A percentile compares a stretch with the other conserved stretches of the same genome.
phyloP scores from a whole-genome alignment of 306 rosid species.

The Comarum palustre region DNA sequence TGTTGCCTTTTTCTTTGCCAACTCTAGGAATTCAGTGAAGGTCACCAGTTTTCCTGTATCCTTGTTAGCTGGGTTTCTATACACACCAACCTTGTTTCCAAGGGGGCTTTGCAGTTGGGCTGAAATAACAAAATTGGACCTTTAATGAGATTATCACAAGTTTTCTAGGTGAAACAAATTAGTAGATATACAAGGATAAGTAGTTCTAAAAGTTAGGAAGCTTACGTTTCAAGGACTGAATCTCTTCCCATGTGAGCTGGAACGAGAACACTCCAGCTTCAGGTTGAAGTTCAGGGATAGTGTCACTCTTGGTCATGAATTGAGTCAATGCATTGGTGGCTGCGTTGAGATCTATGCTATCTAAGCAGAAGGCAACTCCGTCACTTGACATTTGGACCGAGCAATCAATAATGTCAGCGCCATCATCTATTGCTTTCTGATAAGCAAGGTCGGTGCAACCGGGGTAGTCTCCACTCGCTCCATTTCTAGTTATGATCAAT shows the following conservation, averaged over 20 bases:
- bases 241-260: slow-evolving; percentile 79
- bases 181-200: background rate
- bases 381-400: slow-evolving; percentile 87
- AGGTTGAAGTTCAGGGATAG: slow-evolving; percentile 63
- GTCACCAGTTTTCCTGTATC: slow-evolving; percentile 57
- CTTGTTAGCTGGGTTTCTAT: slow-evolving; percentile 72
- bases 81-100: background rate
- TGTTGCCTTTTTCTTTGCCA: slow-evolving; percentile 73
- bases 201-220: background rate
- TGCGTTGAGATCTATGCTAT: slow-evolving; percentile 39
- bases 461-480: slow-evolving; percentile 82
- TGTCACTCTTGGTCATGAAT: slow-evolving; percentile 49
- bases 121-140: slow-evolving; percentile 35
- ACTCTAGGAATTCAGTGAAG: slow-evolving; percentile 67
- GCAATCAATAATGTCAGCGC: slow-evolving; percentile 83
- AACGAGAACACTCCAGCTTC: slow-evolving; percentile 69
- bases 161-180: background rate
- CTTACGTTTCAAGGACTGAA: slow-evolving; percentile 72
- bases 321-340: slow-evolving; percentile 47
- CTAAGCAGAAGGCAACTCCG: slow-evolving; percentile 71
- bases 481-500: slow-evolving; percentile 63
- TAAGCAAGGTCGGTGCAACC: slow-evolving; percentile 87
- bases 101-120: slow-evolving; percentile 53
- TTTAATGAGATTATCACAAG: background rate
- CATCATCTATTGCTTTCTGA: slow-evolving; percentile 64